Conservation (phyloP, 495 filamentous ascomycete genomes). For the Trichoderma gamsii region DNA sequence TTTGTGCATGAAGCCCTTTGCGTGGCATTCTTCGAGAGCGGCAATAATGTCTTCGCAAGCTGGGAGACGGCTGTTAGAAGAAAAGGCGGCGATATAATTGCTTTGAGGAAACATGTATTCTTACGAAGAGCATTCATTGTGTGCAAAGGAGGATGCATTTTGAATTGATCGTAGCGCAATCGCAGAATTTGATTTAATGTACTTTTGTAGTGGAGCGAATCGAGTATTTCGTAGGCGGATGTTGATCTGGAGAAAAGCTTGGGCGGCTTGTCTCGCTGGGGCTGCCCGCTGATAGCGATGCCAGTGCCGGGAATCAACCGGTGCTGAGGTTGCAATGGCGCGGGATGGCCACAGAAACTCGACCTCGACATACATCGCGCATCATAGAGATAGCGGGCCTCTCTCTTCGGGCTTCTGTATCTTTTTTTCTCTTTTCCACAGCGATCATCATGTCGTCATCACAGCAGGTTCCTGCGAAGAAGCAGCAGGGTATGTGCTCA, state of each 20-base stretch:
- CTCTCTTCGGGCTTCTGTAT: not conserved
- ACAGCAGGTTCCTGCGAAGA: slow-evolving; percentile 38
- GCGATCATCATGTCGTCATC: slow-evolving; percentile 37
- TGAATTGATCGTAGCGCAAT: slow-evolving; percentile 22
- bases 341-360: slow-evolving; percentile 1
- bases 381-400: slow-evolving; percentile 1
- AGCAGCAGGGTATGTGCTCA: slow-evolving; percentile 69
- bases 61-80: slow-evolving; percentile 31
- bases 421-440: not conserved
- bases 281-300: not conserved
- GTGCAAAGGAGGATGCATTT: slow-evolving; percentile 96
- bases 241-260: slow-evolving; percentile 24
- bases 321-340: not conserved
- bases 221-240: not conserved
- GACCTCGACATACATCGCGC: not conserved
- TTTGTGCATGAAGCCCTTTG: slow-evolving; percentile 83
- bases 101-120: slow-evolving; percentile 18
- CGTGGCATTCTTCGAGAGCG: slow-evolving; percentile 92
- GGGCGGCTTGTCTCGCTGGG: slow-evolving; percentile 20
- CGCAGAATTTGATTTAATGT: not conserved
- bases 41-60: slow-evolving; percentile 91
- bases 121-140: slow-evolving; percentile 83
- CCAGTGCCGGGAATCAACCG: slow-evolving; percentile 13
- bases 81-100: not conserved
- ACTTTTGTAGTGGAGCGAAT: not conserved